Evolutionary conservation across 2,329 filamentous ascomycete genomes (phyloP).

Genomic region (Aspergillaceae sp.): DNA sequence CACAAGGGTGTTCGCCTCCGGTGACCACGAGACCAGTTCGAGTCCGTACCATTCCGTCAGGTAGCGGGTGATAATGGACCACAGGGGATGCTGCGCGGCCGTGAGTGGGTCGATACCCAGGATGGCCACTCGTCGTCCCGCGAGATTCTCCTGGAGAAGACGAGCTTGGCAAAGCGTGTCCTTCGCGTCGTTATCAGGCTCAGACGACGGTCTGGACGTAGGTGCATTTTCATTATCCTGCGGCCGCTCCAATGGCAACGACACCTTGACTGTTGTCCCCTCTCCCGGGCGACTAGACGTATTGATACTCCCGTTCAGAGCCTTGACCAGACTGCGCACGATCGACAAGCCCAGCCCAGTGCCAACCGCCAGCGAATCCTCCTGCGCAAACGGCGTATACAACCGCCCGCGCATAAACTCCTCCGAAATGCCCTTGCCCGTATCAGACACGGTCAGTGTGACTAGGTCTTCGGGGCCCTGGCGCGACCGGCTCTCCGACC

Average conservation of each 20-base stretch:
- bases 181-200: conserved; percentile 5
- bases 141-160: conserved; percentile 18
- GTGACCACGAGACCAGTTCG: conserved; percentile 23
- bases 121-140: conserved; percentile 21
- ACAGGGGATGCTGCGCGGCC: conserved; percentile 13
- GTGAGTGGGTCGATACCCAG: conserved; percentile 17
- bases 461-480: conserved; percentile 26
- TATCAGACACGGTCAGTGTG: conserved; percentile 49
- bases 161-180: conserved; percentile 16
- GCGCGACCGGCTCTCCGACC: conserved; percentile 21
- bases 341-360: conserved; percentile 54
- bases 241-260: conserved; percentile 33
- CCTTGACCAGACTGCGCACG: conserved; percentile 52
- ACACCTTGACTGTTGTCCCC: conserved; percentile 49
- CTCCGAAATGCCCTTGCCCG: conserved; percentile 56
- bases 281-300: conserved; percentile 46
- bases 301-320: conserved; percentile 51
- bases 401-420: conserved; percentile 54
- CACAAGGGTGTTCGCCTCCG: conserved; percentile 12
- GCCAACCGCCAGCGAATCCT: conserved; percentile 47
- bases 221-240: conserved; percentile 14
- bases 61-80: conserved; percentile 22
- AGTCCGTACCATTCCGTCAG: conserved; percentile 31
- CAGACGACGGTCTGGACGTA: conserved; percentile 7
- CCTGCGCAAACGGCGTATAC: conserved; percentile 52